Conservation (phyloP, 2,329 filamentous ascomycete species). For the Incumbomyces delicatus region DNA sequence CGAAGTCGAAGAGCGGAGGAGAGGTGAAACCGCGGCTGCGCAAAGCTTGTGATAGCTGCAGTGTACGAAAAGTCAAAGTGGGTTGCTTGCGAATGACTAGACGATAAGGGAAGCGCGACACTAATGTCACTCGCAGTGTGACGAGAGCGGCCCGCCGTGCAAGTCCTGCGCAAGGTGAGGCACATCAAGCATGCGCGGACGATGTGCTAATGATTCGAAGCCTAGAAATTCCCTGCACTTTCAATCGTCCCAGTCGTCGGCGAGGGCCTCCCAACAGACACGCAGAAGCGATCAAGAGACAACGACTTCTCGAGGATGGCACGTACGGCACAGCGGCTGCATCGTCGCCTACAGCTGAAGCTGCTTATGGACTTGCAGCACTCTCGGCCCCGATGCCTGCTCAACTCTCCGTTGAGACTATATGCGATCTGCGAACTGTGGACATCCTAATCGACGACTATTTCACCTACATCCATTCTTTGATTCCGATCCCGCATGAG, state of each 20-base stretch:
- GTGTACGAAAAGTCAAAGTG: constrained; percentile 45
- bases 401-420: constrained; percentile 41
- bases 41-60: constrained; percentile 46
- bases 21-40: constrained; percentile 33
- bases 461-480: constrained; percentile 39
- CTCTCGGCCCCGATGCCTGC: constrained; percentile 31
- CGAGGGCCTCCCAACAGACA: constrained; percentile 58
- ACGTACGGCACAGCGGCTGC: constrained; percentile 8
- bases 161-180: constrained; percentile 43
- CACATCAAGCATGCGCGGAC: background rate
- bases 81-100: constrained; percentile 2
- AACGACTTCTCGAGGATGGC: constrained; percentile 35
- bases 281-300: constrained; percentile 57
- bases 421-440: constrained; percentile 33
- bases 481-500: constrained; percentile 38
- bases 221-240: constrained; percentile 59
- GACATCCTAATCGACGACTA: constrained; percentile 36
- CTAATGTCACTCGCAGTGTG: constrained; percentile 40
- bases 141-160: constrained; percentile 57
- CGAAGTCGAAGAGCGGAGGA: constrained; percentile 9
- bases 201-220: constrained; percentile 22
- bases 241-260: constrained; percentile 52
- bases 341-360: constrained; percentile 40
- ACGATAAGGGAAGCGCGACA: constrained; percentile 8
- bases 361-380: constrained; percentile 43